Evolutionary conservation across 352 stramenopile species (phyloP).

Genomic region (Pythium monospermum): DNA sequence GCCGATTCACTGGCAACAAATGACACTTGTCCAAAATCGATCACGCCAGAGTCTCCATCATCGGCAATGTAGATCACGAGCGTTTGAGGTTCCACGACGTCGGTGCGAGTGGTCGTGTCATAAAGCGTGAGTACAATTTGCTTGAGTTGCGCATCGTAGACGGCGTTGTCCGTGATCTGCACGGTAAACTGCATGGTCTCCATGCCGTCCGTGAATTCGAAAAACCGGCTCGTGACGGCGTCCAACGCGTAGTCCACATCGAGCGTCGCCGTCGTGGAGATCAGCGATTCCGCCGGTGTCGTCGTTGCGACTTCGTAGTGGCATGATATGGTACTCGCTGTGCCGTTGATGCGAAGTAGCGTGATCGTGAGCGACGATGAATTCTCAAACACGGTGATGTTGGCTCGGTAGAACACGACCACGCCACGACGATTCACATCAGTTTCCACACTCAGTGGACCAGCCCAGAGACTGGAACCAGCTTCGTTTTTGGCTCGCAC

Average conservation of each 20-base stretch:
- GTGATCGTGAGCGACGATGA: constrained; percentile 22
- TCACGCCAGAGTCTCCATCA: constrained; percentile 47
- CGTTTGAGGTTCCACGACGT: constrained; percentile 17
- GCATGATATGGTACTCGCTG: constrained; percentile 37
- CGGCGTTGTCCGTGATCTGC: constrained; percentile 32
- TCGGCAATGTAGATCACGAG: constrained; percentile 36
- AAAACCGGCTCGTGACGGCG: constrained; percentile 5
- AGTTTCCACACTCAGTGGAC: constrained; percentile 22
- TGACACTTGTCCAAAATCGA: constrained; percentile 30
- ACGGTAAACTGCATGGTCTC: constrained; percentile 32
- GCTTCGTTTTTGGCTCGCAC: constrained; percentile 35
- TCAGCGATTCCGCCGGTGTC: not conserved
- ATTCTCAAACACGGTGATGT: constrained; percentile 41
- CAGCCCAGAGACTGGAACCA: constrained; percentile 33
- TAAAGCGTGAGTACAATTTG: constrained; percentile 28
- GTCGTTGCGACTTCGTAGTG: constrained; percentile 23
- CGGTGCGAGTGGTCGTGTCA: constrained; percentile 36
- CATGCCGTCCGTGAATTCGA: constrained; percentile 38
- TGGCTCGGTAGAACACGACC: constrained; percentile 19
- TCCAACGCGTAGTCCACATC: constrained; percentile 32
- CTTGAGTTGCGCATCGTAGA: constrained; percentile 27
- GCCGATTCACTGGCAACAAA: constrained; percentile 27
- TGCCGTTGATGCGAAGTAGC: constrained; percentile 44
- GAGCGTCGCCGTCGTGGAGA: constrained; percentile 12
- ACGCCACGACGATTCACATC: constrained; percentile 41